A percentile compares a stretch with the other conserved stretches of the same genome.
phyloP scores from a whole-genome alignment of 2,329 filamentous ascomycete species.

The Colletotrichum australisinense region DNA sequence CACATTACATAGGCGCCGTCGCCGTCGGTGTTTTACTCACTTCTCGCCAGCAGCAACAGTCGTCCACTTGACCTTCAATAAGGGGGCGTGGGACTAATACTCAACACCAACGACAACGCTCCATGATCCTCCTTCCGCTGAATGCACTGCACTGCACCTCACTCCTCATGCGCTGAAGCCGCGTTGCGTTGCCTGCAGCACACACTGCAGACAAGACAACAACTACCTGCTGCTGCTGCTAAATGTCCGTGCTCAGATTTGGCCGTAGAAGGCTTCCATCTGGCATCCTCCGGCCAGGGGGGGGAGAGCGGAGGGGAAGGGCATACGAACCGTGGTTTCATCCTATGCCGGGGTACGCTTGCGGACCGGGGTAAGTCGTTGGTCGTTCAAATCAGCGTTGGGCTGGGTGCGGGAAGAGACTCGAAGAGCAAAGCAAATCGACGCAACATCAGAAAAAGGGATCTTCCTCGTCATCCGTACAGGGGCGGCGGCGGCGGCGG shows the following conservation, averaged over 20 bases:
- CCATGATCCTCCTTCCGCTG: neutral
- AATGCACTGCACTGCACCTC: constrained; percentile 8
- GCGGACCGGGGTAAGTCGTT: neutral
- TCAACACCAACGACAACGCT: neutral
- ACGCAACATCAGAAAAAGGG: neutral
- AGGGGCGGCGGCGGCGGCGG: neutral
- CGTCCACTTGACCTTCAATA: neutral
- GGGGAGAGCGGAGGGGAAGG: constrained; percentile 7
- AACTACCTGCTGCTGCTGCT: constrained; percentile 3
- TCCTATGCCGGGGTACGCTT: constrained; percentile 19
- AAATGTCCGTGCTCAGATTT: constrained; percentile 37
- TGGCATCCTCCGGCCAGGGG: constrained; percentile 12
- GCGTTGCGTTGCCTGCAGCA: constrained; percentile 11
- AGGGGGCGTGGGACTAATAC: neutral
- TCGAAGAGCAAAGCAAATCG: constrained; percentile 28
- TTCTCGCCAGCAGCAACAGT: neutral
- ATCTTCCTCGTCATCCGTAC: constrained; percentile 22
- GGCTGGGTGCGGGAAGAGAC: neutral
- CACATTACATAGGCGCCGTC: neutral
- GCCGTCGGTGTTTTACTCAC: neutral
- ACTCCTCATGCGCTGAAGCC: neutral
- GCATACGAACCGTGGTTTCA: constrained; percentile 34
- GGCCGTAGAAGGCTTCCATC: constrained; percentile 33
- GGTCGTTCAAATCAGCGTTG: neutral
- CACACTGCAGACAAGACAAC: neutral